Evolutionary conservation across 208 protist genomes (phyloP).

Genomic region (Entamoeba histolytica): DNA sequence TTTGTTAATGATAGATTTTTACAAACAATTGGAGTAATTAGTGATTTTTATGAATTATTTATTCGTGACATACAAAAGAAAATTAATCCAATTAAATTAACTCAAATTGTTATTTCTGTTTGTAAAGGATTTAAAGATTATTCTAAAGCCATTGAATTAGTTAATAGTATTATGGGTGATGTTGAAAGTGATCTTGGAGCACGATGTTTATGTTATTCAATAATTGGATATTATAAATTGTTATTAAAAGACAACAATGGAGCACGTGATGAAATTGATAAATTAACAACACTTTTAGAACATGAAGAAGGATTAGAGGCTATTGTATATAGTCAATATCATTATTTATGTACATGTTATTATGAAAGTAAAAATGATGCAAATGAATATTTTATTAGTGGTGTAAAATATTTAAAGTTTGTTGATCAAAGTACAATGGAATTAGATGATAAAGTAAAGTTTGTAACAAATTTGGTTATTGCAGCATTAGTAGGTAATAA

Average conservation of each 20-base stretch:
- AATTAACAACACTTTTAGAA: neutral
- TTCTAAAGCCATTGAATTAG: neutral
- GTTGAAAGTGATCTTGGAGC: neutral
- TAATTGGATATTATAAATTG: neutral
- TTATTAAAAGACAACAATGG: neutral
- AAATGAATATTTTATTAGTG: neutral
- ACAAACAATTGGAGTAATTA: neutral
- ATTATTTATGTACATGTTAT: neutral
- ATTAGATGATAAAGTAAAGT: neutral
- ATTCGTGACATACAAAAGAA: neutral
- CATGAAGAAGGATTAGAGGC: neutral
- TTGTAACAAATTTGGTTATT: neutral
- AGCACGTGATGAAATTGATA: neutral
- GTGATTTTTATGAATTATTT: neutral
- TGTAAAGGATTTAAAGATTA: neutral
- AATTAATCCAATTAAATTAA: neutral
- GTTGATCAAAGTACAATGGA: neutral
- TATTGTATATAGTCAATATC: neutral
- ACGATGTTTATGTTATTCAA: neutral
- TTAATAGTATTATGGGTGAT: neutral
- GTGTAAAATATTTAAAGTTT: neutral
- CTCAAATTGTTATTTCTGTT: neutral
- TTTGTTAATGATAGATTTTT: neutral
- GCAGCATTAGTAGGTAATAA: neutral
- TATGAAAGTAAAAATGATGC: neutral